These are phyloP conservation scores for Larix kaempferi DNA, from an alignment of 75 land plant species.

Conservation along the genomic window DNA sequence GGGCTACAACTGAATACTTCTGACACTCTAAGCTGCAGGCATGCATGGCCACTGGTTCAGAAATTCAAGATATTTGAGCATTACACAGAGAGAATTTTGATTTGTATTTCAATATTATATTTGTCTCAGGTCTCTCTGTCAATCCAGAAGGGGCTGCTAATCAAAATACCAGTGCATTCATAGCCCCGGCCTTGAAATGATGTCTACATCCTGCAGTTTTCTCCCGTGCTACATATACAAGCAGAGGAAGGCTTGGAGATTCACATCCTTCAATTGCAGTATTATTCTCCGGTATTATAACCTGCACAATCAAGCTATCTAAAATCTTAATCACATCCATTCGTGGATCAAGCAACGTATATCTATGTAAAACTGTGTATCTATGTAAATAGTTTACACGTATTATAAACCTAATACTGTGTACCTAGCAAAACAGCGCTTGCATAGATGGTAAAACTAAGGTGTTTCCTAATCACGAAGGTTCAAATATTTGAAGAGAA, in stretches of 20 bases:
- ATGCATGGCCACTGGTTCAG: background rate
- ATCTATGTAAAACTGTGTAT: no score
- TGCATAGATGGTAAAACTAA: no score
- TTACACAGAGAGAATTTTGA: background rate
- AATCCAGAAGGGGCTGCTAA: background rate
- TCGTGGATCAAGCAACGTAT: no score
- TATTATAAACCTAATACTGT: no score
- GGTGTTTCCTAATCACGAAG: no score
- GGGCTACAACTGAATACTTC: slow-evolving; percentile 14
- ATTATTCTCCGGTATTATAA: background rate
- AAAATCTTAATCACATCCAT: background rate
- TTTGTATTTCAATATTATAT: background rate
- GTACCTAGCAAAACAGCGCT: no score
- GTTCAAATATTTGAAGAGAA: no score
- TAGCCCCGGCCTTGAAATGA: slow-evolving; percentile 10
- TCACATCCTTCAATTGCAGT: background rate
- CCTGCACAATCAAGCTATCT: background rate
- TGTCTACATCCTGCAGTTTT: background rate
- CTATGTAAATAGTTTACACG: no score
- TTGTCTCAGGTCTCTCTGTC: background rate
- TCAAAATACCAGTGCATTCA: slow-evolving; percentile 5
- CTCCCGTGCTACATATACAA: slow-evolving; percentile 8
- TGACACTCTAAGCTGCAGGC: slow-evolving; percentile 13
- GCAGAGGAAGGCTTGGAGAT: background rate
- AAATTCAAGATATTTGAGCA: background rate